phyloP scores from a whole-genome alignment of 345 rosid genomes.

The Eucalyptus sideroxylon region DNA sequence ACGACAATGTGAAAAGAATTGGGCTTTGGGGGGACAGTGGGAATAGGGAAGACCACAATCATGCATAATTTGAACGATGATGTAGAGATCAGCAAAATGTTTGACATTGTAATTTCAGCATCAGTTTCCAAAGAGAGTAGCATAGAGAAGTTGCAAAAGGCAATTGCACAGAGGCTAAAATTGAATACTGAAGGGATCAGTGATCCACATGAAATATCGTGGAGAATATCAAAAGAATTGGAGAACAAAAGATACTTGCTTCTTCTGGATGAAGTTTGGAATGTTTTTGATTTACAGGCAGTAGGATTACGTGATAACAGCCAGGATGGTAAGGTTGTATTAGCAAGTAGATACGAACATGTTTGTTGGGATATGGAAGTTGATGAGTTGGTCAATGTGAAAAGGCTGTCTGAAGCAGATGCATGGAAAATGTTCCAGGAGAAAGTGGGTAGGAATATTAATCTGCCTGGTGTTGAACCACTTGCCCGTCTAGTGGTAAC shows the following conservation, averaged over 20 bases:
- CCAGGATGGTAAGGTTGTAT: slow-evolving; percentile 11
- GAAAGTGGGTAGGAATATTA: neutral
- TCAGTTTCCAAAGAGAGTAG: neutral
- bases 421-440: slow-evolving; percentile 7
- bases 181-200: neutral
- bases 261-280: slow-evolving; percentile 18
- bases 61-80: slow-evolving; percentile 20
- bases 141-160: slow-evolving; percentile 3
- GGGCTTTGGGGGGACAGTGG: slow-evolving; percentile 14
- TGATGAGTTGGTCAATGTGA: slow-evolving; percentile 1
- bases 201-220: neutral
- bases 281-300: neutral
- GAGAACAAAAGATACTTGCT: slow-evolving; percentile 12
- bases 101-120: slow-evolving; percentile 13
- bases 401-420: neutral
- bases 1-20: neutral
- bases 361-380: slow-evolving; percentile 6
- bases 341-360: slow-evolving; percentile 6
- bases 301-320: slow-evolving; percentile 3
- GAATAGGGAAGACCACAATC: slow-evolving; percentile 22
- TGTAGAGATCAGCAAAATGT: slow-evolving; percentile 3
- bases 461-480: slow-evolving; percentile 4
- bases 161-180: slow-evolving; percentile 2
- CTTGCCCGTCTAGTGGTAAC: neutral
- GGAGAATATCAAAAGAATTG: slow-evolving; percentile 11